A percentile compares a stretch with the other conserved stretches of the same genome.
Evolutionary conservation across 1,284 basidiomycete species (phyloP).

Genomic region (Cryptococcus sp.): DNA sequence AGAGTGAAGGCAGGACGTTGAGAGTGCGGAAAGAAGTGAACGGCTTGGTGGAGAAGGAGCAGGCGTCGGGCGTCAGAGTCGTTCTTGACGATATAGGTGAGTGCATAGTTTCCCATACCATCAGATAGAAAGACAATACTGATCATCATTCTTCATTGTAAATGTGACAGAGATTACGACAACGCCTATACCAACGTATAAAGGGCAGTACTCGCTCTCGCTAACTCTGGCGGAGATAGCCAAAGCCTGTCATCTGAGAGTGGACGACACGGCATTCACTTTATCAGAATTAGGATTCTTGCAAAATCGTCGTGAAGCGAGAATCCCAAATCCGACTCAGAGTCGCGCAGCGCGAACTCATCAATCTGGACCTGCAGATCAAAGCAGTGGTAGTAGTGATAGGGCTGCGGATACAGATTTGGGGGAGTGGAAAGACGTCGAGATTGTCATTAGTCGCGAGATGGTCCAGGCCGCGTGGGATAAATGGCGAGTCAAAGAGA

Average conservation of each 20-base stretch:
- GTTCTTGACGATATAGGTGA: conserved; percentile 22
- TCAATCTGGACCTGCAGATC: conserved; percentile 11
- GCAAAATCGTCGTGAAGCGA: conserved; percentile 32
- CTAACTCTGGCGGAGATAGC: conserved; percentile 74
- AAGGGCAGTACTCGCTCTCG: conserved; percentile 55
- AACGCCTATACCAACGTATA: conserved; percentile 12
- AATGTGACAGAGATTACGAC: conserved; percentile 15
- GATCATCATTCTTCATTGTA: not conserved
- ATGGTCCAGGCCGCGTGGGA: conserved; percentile 62
- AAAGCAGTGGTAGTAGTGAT: conserved; percentile 13
- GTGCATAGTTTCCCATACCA: not conserved
- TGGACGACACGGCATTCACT: conserved; percentile 85
- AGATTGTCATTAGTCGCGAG: conserved; percentile 64
- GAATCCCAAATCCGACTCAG: not conserved
- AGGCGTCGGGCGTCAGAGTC: conserved; percentile 1
- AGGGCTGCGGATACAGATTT: conserved; percentile 22
- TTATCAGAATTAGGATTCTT: conserved; percentile 84
- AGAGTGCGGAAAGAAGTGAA: conserved; percentile 17
- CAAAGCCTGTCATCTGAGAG: conserved; percentile 73
- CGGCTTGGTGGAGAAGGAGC: conserved; percentile 5
- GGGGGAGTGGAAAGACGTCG: conserved; percentile 42
- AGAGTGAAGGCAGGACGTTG: conserved; percentile 19
- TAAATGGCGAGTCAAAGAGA: conserved; percentile 43
- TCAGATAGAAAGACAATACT: not conserved
- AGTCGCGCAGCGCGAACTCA: not conserved